Evolutionary conservation across 306 rosid species (phyloP), one percentile per base, ranked within the genome.

Genomic region (Carpinus viminea): DNA sequence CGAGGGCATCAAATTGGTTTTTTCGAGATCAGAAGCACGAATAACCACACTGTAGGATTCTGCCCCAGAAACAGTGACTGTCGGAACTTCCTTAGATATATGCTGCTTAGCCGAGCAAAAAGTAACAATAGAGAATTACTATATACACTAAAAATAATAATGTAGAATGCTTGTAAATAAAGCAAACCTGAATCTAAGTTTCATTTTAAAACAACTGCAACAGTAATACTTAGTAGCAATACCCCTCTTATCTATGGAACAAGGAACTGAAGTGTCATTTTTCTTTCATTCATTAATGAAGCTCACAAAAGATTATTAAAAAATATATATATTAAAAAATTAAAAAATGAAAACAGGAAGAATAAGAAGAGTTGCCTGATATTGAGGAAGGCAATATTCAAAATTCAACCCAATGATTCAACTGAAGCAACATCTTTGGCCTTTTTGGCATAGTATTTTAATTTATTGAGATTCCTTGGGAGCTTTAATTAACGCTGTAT

Each of bases 1-100:
- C 54, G 88, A 84, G 78, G 98, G 98, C 85, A 92, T 85, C 53
- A 92, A 65, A 84, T 94, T 92, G 74, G 86, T 76, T 64, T 81
- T 80, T 76, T 81, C 88, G 75, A 83, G 84, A 73, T 74, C 81
- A 13, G 85, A 86, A 62, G 74, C 81, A 50, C 75, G 72, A 77
- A 84, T 10, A 73, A 51, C 76, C 70, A 78, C 73, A 70, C 34
- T 60, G 74, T 18, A 56, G 72, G 80, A 74, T 84, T 80, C 87
- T 74, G 79, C 79, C 70, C 64, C 84, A 78, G 82, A 83, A 80
- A 82, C 79, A 59, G 85, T 75, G 68, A 79, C 77, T 72, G 75
- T 65, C 50, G 47, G 83, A 70, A 83, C 85, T 83, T 76, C 82
- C 57, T 38, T 76, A 70, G 26, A 76, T 76, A 69, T 84, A 64